These are phyloP conservation scores for Paramecium biaurelia DNA, from an alignment of 73 alveolate species.

Conservation along the genomic window DNA sequence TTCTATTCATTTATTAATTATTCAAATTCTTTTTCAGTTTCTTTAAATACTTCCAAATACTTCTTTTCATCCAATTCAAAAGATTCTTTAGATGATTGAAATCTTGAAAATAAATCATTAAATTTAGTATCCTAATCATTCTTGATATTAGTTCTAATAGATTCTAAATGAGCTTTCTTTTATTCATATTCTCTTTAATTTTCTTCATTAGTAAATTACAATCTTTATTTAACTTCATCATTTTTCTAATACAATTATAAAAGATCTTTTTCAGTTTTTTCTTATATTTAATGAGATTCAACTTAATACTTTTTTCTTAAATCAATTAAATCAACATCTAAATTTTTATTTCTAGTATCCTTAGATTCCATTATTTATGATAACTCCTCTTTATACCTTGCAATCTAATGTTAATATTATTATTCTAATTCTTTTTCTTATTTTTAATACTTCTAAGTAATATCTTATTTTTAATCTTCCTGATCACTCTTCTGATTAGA, in stretches of 20 bases:
- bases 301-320: not conserved
- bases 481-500: conserved; percentile 48
- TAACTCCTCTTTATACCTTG: not conserved
- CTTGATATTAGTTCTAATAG: not conserved
- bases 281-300: not conserved
- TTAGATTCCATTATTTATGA: not conserved
- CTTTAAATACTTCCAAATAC: not conserved
- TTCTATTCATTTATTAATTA: not conserved
- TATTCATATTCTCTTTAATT: not conserved
- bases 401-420: not conserved
- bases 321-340: not conserved
- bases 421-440: not conserved
- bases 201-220: not conserved
- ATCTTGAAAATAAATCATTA: conserved; percentile 15
- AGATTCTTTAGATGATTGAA: conserved; percentile 5
- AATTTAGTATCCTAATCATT: conserved; percentile 26
- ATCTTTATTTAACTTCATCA: not conserved
- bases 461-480: conserved; percentile 60
- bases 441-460: not conserved
- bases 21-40: conserved; percentile 54
- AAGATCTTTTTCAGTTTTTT: conserved; percentile 13
- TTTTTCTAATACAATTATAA: not conserved
- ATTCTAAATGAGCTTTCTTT: not conserved
- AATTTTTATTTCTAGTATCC: not conserved
- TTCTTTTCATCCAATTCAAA: conserved; percentile 21